Percentiles rank a stretch among this genome's conserved stretches.
Evolutionary conservation across 2,329 filamentous ascomycete species (phyloP).

Genomic region (Colletotrichum scovillei): DNA sequence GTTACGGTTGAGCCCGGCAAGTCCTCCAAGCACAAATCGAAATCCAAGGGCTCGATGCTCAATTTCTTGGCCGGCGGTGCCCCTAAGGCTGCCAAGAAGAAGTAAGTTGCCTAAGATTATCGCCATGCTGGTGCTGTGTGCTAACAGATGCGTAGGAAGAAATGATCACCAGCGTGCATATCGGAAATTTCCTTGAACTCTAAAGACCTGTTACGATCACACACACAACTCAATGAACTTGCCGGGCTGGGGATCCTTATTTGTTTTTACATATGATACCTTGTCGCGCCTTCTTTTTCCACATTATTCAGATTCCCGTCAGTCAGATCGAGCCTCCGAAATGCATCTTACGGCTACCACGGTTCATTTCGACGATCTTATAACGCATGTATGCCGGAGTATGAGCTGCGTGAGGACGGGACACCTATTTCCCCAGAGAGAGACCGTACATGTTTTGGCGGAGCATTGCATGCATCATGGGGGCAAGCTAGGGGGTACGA

Average conservation of each 20-base stretch:
- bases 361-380: slow-evolving; percentile 19
- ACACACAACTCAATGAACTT: background rate
- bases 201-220: background rate
- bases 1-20: slow-evolving; percentile 40
- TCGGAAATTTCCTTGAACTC: background rate
- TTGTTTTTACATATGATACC: slow-evolving; percentile 43
- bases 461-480: slow-evolving; percentile 23
- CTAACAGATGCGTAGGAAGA: slow-evolving; percentile 34
- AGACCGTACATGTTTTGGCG: slow-evolving; percentile 7
- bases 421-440: slow-evolving; percentile 1
- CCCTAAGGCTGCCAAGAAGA: slow-evolving; percentile 45
- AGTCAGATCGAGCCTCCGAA: background rate
- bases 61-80: slow-evolving; percentile 45
- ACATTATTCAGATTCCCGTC: slow-evolving; percentile 29
- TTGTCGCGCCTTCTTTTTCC: slow-evolving; percentile 32
- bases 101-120: slow-evolving; percentile 39
- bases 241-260: slow-evolving; percentile 11
- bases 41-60: slow-evolving; percentile 43
- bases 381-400: slow-evolving; percentile 37
- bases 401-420: slow-evolving; percentile 30
- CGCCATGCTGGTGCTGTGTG: background rate
- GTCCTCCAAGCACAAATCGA: slow-evolving; percentile 44
- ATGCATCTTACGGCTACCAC: slow-evolving; percentile 20
- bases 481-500: slow-evolving; percentile 11
- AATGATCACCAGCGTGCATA: slow-evolving; percentile 36